Evolutionary conservation across 306 rosid genomes (phyloP).

Genomic region (Acmispon strigosus): DNA sequence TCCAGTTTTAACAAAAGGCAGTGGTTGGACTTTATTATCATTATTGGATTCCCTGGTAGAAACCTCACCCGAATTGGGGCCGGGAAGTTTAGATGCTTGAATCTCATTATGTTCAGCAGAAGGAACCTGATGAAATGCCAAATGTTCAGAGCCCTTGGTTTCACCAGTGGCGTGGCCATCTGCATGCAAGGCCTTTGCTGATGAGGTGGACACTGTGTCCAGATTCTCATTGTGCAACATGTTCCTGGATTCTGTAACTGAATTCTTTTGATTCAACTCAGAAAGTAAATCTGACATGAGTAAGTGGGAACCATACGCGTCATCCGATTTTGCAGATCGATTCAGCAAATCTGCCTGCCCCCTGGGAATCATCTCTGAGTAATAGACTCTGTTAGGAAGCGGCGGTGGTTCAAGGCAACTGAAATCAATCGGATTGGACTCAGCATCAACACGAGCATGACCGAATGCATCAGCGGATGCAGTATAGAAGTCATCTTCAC

Average conservation of each 20-base stretch:
- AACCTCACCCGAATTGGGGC: conserved; percentile 37
- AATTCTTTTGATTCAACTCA: conserved; percentile 30
- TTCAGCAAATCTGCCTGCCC: conserved; percentile 66
- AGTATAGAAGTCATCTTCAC: conserved; percentile 38
- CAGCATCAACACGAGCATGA: conserved; percentile 39
- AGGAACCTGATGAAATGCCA: conserved; percentile 23
- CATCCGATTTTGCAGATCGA: conserved; percentile 76
- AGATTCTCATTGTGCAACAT: conserved; percentile 38
- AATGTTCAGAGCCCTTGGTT: conserved; percentile 17
- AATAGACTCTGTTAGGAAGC: conserved; percentile 56
- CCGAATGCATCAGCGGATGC: conserved; percentile 33
- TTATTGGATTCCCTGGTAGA: conserved; percentile 28
- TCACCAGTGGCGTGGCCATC: conserved; percentile 37
- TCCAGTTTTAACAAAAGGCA: conserved; percentile 32
- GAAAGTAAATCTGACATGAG: conserved; percentile 51
- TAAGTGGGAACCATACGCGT: conserved; percentile 44
- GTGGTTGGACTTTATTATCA: conserved; percentile 20
- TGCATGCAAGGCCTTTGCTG: conserved; percentile 19
- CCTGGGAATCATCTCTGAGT: conserved; percentile 76
- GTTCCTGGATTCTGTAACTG: conserved; percentile 31
- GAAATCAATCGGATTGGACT: conserved; percentile 50
- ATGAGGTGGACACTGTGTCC: neutral
- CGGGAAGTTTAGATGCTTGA: conserved; percentile 41
- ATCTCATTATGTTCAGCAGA: conserved; percentile 39
- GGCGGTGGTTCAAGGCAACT: conserved; percentile 53